A percentile compares a stretch with the other conserved stretches of the same genome.
These are phyloP conservation scores for Tribonema minus DNA, from an alignment of 108 stramenopile genomes.

Conservation along the genomic window DNA sequence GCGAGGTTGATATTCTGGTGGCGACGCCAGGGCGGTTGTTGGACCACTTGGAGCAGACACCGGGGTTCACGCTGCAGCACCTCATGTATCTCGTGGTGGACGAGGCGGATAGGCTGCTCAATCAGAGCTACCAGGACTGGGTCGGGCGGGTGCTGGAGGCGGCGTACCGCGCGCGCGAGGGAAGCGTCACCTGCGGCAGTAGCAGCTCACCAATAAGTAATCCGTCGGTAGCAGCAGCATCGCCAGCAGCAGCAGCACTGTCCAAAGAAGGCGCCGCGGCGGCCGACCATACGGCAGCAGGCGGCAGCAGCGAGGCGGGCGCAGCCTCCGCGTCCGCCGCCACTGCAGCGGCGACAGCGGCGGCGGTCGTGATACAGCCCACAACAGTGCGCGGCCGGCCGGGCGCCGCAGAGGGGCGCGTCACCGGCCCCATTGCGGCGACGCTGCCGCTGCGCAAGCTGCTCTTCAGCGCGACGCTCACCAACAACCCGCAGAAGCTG, in stretches of 20 bases:
- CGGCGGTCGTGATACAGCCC: constrained; percentile 8
- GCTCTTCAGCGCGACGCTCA: constrained; percentile 86
- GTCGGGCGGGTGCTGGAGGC: constrained; percentile 62
- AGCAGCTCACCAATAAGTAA: background rate
- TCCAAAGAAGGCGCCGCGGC: background rate
- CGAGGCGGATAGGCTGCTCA: constrained; percentile 87
- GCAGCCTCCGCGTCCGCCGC: background rate
- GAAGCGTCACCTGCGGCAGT: background rate
- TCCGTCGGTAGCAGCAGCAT: background rate
- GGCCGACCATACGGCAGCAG: constrained; percentile 7
- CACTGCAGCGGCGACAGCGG: no score
- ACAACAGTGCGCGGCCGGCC: constrained; percentile 34
- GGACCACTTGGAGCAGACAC: constrained; percentile 83
- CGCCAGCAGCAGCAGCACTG: background rate
- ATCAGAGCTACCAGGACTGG: constrained; percentile 88
- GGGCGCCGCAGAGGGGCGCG: constrained; percentile 33
- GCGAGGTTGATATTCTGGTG: constrained; percentile 79
- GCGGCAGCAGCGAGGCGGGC: background rate
- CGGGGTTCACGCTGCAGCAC: constrained; percentile 86
- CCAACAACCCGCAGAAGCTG: constrained; percentile 89
- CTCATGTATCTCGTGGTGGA: constrained; percentile 83
- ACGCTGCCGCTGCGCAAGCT: constrained; percentile 65
- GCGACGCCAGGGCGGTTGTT: constrained; percentile 86
- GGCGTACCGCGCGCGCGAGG: constrained; percentile 48
- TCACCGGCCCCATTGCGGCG: constrained; percentile 32